Evolutionary conservation across 257 asterid genomes (phyloP), one percentile per base, ranked within the genome.

Genomic region (Solanum infundibuliforme): DNA sequence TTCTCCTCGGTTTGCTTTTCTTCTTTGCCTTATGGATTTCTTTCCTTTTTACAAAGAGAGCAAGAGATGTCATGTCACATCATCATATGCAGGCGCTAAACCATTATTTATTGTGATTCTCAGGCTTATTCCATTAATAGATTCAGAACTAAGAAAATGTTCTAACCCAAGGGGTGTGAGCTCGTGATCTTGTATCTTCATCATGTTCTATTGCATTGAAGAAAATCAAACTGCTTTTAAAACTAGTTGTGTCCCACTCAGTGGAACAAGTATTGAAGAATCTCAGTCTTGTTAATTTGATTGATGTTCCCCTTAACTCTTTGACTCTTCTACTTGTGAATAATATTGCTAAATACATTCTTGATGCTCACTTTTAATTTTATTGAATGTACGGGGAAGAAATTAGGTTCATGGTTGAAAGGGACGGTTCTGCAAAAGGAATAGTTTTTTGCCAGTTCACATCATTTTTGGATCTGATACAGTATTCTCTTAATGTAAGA

Each of bases 401-500:
- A 92, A 94, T 96, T 65, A 90, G 95, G 86, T 91, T 76, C 87
- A 96, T 96, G 58, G 20, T 5, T 13, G 20, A 46, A 46, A 46
- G 58, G 98, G 98, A 95, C 87, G 98, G 98, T 84, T 95, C 99
- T 36, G 98, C 99, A 81, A 96, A 96, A 92, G 99, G 95, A 73
- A 93, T 96, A 86, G 96, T 95, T 90, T 96, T 96, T 89, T 92
- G 98, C 93, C 98, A 96, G 79, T 96, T 94, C 91, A 92, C 98
- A 27, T 94, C 98, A 5, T 96, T 96, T 91, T 90, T 96, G 91
- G 99, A 96, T 92, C 96, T 96, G 91, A 94, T 96, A 88, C 98
- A 92, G 75, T 93, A 94, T 83, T 84, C 98, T 87, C 98, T 95
- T 88, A 90, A 88, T 82, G 72, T n/a, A 11, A 0, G 72, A 65